Conservation (phyloP, 106 monocot genomes). For the Agapanthus africanus region DNA sequence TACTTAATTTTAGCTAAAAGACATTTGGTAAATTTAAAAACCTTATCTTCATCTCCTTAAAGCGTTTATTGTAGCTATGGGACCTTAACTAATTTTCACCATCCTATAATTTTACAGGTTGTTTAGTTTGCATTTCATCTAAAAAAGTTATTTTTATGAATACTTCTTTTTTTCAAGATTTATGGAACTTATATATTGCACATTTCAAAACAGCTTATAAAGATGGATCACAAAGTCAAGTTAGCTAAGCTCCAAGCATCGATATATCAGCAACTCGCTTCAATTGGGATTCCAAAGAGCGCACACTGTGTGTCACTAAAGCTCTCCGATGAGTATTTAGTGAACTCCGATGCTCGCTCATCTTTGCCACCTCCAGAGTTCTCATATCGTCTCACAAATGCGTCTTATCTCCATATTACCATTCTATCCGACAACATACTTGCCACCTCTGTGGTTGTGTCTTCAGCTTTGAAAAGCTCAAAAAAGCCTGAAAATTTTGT, state of each 20-base stretch:
- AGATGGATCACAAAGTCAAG: constrained; percentile 57
- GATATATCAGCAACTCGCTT: constrained; percentile 39
- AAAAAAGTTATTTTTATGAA: too few relatives aligned
- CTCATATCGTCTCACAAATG: constrained; percentile 30
- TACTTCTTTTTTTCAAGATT: too few relatives aligned
- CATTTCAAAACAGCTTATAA: constrained; percentile 57
- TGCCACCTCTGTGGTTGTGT: constrained; percentile 51
- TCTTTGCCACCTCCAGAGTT: constrained; percentile 50
- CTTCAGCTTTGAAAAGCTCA: constrained; percentile 37
- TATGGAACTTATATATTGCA: too few relatives aligned
- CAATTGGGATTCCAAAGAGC: constrained; percentile 50
- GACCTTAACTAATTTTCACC: too few relatives aligned
- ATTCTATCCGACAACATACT: constrained; percentile 61
- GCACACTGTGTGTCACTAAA: constrained; percentile 44
- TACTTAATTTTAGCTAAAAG: too few relatives aligned
- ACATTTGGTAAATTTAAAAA: too few relatives aligned
- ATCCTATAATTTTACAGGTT: too few relatives aligned
- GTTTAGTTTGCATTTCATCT: too few relatives aligned
- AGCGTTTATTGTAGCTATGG: too few relatives aligned
- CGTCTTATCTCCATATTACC: constrained; percentile 35
- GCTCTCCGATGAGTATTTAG: constrained; percentile 42
- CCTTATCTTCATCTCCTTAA: too few relatives aligned
- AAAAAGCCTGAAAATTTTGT: constrained; percentile 33
- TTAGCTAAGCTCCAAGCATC: constrained; percentile 30
- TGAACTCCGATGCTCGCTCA: constrained; percentile 40